A percentile compares a stretch with the other conserved stretches of the same genome.
phyloP scores from a whole-genome alignment of 169 alveolate species.

The Plasmodium gaboni region DNA sequence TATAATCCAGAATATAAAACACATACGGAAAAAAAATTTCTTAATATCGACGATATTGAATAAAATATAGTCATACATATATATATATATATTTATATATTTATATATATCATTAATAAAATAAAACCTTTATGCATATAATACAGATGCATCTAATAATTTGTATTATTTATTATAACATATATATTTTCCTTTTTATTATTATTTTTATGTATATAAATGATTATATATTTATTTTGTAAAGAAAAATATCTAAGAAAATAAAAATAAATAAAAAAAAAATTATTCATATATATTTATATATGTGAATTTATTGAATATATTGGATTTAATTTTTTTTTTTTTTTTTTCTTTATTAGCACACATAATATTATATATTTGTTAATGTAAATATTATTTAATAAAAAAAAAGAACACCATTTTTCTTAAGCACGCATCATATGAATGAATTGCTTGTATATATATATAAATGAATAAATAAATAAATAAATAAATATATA shows the following conservation, averaged over 20 bases:
- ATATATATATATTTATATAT: not conserved
- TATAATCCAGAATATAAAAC: constrained; percentile 80
- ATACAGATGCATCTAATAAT: too few relatives aligned
- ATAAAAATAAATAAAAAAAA: not conserved
- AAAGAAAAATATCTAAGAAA: not conserved
- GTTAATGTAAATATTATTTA: constrained; percentile 20
- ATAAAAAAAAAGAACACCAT: not conserved
- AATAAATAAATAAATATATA: constrained; percentile 4
- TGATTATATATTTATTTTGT: not conserved
- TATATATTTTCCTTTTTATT: too few relatives aligned
- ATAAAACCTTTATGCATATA: too few relatives aligned
- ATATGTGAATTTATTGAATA: too few relatives aligned
- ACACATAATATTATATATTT: not conserved
- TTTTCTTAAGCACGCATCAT: constrained; percentile 15
- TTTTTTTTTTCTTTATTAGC: not conserved
- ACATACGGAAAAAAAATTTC: constrained; percentile 67
- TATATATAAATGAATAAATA: not conserved
- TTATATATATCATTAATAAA: not conserved
- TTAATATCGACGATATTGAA: constrained; percentile 62
- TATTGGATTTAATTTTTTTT: not conserved
- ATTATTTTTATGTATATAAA: not conserved
- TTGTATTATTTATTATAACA: too few relatives aligned
- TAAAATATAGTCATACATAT: constrained; percentile 3
- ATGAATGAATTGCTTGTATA: constrained; percentile 49
- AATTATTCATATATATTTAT: not conserved